phyloP scores from a whole-genome alignment of 2,329 filamentous ascomycete genomes.

The Paecilomyces sp. region DNA sequence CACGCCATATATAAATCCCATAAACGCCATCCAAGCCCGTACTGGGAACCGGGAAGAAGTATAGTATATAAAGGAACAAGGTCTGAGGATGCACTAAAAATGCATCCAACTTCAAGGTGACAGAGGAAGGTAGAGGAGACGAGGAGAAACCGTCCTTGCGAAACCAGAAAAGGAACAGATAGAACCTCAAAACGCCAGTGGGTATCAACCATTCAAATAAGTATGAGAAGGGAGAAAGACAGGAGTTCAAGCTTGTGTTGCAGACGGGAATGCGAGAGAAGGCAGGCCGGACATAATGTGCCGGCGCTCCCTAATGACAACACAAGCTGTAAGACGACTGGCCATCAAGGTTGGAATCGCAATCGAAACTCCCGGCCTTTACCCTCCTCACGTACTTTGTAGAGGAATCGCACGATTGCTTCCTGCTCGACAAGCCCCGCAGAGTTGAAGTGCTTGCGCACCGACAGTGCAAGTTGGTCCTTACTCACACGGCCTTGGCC shows the following conservation, averaged over 20 bases:
- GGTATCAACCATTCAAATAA: not conserved
- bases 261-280: not conserved
- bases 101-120: not conserved
- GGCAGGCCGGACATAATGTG: not conserved
- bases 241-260: not conserved
- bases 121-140: not conserved
- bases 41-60: not conserved
- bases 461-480: constrained; percentile 33
- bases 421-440: constrained; percentile 40
- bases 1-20: not conserved
- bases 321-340: not conserved
- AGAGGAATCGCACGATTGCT: constrained; percentile 40
- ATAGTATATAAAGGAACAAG: not conserved
- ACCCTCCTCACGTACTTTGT: constrained; percentile 41
- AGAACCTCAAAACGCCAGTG: not conserved
- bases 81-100: not conserved
- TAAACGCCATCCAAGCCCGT: not conserved
- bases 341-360: constrained; percentile 32
- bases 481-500: constrained; percentile 35
- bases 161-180: not conserved
- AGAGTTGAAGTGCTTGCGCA: constrained; percentile 43
- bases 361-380: constrained; percentile 34
- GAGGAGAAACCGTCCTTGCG: not conserved
- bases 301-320: not conserved
- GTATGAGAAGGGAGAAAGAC: not conserved